Evolutionary conservation across 1,139 yeast genomes (phyloP).

Genomic region (Debaryomyces subglobosus): DNA sequence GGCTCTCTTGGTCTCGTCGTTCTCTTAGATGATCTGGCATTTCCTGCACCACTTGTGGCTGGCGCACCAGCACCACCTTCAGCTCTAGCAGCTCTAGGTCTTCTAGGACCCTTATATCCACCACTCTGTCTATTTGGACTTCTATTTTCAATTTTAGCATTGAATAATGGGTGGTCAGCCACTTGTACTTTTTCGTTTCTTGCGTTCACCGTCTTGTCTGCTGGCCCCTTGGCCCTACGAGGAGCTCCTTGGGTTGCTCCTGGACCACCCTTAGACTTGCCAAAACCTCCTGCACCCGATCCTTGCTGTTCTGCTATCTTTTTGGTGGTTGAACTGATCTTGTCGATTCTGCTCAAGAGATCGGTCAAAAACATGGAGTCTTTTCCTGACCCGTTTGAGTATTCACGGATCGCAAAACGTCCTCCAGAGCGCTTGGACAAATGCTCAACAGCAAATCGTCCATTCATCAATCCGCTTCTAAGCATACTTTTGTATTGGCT

Average conservation of each 20-base stretch:
- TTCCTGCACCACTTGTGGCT: neutral
- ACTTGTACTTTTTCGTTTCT: conserved; percentile 17
- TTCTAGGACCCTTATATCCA: conserved; percentile 10
- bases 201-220: neutral
- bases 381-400: conserved; percentile 9
- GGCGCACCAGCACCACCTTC: neutral
- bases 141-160: conserved; percentile 6
- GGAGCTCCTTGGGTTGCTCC: neutral
- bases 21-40: conserved; percentile 8
- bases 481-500: conserved; percentile 1
- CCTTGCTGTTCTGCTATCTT: conserved; percentile 6
- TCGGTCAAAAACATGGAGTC: conserved; percentile 29
- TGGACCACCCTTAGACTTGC: neutral
- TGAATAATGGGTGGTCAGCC: conserved; percentile 27
- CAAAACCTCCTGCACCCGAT: neutral
- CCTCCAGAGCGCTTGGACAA: neutral
- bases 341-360: conserved; percentile 40
- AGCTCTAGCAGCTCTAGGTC: conserved; percentile 3
- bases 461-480: neutral
- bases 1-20: conserved; percentile 12
- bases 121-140: conserved; percentile 11
- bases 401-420: neutral
- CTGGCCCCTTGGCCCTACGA: neutral
- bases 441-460: neutral
- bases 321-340: conserved; percentile 25